Evolutionary conservation across 305 asterid genomes (phyloP).

Genomic region (Fraxinus angustifolia): DNA sequence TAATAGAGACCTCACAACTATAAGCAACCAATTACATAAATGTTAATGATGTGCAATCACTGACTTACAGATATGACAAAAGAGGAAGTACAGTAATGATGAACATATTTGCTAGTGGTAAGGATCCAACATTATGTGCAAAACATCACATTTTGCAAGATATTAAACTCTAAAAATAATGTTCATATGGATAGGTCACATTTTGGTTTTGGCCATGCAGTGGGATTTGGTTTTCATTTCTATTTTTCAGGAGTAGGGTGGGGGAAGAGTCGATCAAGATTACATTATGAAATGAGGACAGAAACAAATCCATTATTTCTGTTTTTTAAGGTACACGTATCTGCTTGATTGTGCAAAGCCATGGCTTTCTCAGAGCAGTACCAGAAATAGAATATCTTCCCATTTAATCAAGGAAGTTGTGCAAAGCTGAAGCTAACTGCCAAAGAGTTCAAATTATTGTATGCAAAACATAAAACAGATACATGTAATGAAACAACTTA

Average conservation of each 20-base stretch:
- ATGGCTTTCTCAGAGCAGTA: not conserved
- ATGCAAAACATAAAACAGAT: constrained; percentile 14
- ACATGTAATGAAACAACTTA: constrained; percentile 31
- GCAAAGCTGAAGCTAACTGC: not conserved
- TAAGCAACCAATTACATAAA: not conserved
- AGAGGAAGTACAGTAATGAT: constrained; percentile 1
- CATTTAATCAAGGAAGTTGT: not conserved
- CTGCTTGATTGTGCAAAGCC: not conserved
- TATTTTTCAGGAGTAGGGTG: not conserved
- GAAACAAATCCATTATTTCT: not conserved
- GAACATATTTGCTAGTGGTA: not conserved
- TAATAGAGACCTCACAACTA: not conserved
- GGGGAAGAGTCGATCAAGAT: not conserved
- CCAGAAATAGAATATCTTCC: not conserved
- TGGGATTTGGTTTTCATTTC: not conserved
- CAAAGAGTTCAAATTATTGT: constrained; percentile 4
- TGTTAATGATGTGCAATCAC: not conserved
- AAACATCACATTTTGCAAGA: not conserved
- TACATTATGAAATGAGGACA: not conserved
- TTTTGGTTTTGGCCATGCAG: not conserved
- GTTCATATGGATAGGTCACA: not conserved
- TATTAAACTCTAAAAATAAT: not conserved
- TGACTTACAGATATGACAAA: not conserved
- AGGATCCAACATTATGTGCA: not conserved
- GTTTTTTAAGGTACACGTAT: not conserved